These are phyloP conservation scores for Hapsidospora chrysogenum DNA, from an alignment of 495 filamentous ascomycete genomes.

Conservation along the genomic window DNA sequence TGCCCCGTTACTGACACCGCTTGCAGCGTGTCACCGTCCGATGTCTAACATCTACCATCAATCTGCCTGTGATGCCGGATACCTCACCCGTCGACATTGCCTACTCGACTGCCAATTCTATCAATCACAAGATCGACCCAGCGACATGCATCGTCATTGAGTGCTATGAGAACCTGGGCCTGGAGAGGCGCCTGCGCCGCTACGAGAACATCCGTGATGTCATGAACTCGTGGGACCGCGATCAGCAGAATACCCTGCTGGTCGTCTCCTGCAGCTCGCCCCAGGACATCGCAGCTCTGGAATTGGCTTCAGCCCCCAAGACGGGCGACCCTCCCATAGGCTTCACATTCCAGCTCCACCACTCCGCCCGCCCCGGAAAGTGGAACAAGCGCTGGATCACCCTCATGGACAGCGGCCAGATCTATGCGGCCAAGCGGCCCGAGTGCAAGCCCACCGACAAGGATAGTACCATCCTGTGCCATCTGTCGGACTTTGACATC, in stretches of 20 bases:
- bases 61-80: constrained; percentile 49
- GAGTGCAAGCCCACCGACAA: constrained; percentile 33
- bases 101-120: constrained; percentile 31
- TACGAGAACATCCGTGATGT: constrained; percentile 83
- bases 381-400: constrained; percentile 82
- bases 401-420: constrained; percentile 55
- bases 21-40: constrained; percentile 47
- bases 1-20: constrained; percentile 1
- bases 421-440: constrained; percentile 55
- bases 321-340: constrained; percentile 37
- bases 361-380: constrained; percentile 60
- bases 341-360: constrained; percentile 52
- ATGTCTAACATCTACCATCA: constrained; percentile 42
- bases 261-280: constrained; percentile 23
- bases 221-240: constrained; percentile 80
- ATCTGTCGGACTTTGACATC: constrained; percentile 87
- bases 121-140: constrained; percentile 41
- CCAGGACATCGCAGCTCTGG: constrained; percentile 21
- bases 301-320: constrained; percentile 33
- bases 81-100: constrained; percentile 65
- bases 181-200: constrained; percentile 67
- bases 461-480: constrained; percentile 56
- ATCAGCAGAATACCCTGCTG: constrained; percentile 52
- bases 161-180: constrained; percentile 53
- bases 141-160: constrained; percentile 54